Conservation (phyloP, 2,329 filamentous ascomycete species). For the Fusarium robinianum region DNA sequence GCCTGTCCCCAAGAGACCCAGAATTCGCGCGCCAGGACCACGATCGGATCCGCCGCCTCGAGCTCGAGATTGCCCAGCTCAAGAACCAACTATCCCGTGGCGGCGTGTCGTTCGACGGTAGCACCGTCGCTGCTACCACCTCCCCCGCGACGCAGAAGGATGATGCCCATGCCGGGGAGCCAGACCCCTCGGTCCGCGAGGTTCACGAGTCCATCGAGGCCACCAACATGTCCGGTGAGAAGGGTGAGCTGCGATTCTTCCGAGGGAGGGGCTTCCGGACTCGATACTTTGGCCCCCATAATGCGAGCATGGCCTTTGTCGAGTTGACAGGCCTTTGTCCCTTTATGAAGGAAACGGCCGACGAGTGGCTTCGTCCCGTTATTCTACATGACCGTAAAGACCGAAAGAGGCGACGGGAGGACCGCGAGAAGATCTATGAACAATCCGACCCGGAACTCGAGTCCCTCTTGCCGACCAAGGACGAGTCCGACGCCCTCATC, state of each 20-base stretch:
- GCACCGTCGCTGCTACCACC: slow-evolving; percentile 51
- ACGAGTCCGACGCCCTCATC: slow-evolving; percentile 55
- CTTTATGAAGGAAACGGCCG: slow-evolving; percentile 66
- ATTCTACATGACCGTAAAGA: slow-evolving; percentile 61
- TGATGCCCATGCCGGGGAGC: slow-evolving; percentile 41
- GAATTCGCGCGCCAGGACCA: slow-evolving; percentile 52
- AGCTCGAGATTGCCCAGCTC: slow-evolving; percentile 62
- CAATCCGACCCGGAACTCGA: slow-evolving; percentile 56
- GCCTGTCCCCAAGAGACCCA: slow-evolving; percentile 43
- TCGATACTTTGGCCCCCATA: slow-evolving; percentile 64
- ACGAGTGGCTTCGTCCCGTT: slow-evolving; percentile 63
- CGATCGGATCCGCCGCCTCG: slow-evolving; percentile 62
- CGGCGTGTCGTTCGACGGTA: slow-evolving; percentile 53
- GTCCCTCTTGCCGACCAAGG: slow-evolving; percentile 52
- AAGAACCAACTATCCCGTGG: slow-evolving; percentile 56
- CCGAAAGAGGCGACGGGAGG: slow-evolving; percentile 56
- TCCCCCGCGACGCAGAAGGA: slow-evolving; percentile 54
- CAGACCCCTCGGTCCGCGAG: slow-evolving; percentile 42
- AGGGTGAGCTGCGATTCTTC: slow-evolving; percentile 61
- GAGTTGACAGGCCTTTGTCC: slow-evolving; percentile 61
- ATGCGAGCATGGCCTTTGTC: slow-evolving; percentile 63
- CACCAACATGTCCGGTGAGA: slow-evolving; percentile 48
- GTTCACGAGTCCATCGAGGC: slow-evolving; percentile 48
- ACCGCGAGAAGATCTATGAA: slow-evolving; percentile 55
- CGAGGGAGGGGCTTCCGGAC: slow-evolving; percentile 63